Conservation (phyloP, 2,329 filamentous ascomycete species). For the Fusarium torreyae region DNA sequence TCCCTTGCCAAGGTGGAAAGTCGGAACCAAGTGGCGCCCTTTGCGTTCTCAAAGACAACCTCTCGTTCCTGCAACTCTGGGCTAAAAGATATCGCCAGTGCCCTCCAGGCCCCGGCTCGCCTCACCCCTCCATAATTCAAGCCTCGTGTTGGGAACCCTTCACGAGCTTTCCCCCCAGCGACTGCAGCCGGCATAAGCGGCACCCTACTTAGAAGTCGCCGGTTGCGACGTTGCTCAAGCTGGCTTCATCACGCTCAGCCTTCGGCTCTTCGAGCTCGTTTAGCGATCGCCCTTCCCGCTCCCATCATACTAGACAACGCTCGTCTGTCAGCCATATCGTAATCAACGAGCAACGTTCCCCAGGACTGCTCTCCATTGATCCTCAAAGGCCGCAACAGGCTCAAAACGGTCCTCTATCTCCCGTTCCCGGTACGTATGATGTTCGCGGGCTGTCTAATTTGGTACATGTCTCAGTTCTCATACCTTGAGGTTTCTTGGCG, state of each 20-base stretch:
- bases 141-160: constrained; percentile 32
- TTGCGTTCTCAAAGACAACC: constrained; percentile 22
- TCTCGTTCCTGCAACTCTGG: constrained; percentile 26
- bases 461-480: constrained; percentile 44
- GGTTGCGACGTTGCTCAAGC: constrained; percentile 55
- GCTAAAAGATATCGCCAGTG: constrained; percentile 3
- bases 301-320: constrained; percentile 67
- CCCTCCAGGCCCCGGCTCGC: constrained; percentile 7
- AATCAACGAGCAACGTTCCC: constrained; percentile 52
- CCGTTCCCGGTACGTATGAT: constrained; percentile 68
- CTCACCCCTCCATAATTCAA: constrained; percentile 19
- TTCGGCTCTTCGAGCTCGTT: constrained; percentile 70
- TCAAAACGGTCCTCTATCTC: constrained; percentile 59
- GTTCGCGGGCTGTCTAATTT: constrained; percentile 15
- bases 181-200: constrained; percentile 27
- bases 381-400: constrained; percentile 50
- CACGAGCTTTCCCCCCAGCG: constrained; percentile 8
- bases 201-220: constrained; percentile 41
- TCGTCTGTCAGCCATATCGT: constrained; percentile 60
- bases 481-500: constrained; percentile 30
- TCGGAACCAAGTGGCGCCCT: constrained; percentile 32
- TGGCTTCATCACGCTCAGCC: constrained; percentile 66
- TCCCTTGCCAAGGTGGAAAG: constrained; percentile 45
- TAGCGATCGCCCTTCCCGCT: constrained; percentile 63
- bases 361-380: constrained; percentile 53